Conservation (phyloP, 2,329 filamentous ascomycete species). For the Keithomyces neogunnii region DNA sequence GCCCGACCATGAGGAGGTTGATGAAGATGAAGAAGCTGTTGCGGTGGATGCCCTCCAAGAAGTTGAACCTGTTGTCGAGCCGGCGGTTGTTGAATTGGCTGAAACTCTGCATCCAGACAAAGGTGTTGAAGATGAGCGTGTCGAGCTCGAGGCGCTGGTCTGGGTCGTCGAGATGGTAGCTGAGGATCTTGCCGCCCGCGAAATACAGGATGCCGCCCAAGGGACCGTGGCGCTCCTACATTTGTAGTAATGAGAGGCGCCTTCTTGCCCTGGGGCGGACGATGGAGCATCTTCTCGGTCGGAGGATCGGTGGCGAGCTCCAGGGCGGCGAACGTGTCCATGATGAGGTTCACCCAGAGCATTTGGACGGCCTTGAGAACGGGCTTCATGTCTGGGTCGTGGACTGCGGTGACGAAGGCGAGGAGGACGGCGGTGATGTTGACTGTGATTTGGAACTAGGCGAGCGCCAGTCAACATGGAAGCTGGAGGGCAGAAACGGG, state of each 20-base stretch:
- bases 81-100: constrained; percentile 35
- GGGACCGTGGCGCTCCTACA: constrained; percentile 27
- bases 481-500: neutral
- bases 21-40: constrained; percentile 81
- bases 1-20: constrained; percentile 72
- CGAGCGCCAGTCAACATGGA: neutral
- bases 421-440: constrained; percentile 61
- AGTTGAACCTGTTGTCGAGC: constrained; percentile 80
- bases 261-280: constrained; percentile 49
- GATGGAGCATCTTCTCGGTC: constrained; percentile 45
- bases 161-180: constrained; percentile 31
- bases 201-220: constrained; percentile 41
- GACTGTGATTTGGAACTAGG: constrained; percentile 57
- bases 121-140: constrained; percentile 61
- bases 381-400: constrained; percentile 43
- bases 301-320: constrained; percentile 58
- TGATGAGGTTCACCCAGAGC: constrained; percentile 62
- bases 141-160: constrained; percentile 32
- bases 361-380: constrained; percentile 59
- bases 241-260: constrained; percentile 58
- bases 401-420: constrained; percentile 55
- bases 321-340: constrained; percentile 60
- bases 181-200: constrained; percentile 45
- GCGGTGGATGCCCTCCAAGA: constrained; percentile 70
- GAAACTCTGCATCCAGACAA: constrained; percentile 67